A percentile compares a stretch with the other conserved stretches of the same genome.
Conservation (phyloP, 75 land plant species). For the Pinus tabuliformis region DNA sequence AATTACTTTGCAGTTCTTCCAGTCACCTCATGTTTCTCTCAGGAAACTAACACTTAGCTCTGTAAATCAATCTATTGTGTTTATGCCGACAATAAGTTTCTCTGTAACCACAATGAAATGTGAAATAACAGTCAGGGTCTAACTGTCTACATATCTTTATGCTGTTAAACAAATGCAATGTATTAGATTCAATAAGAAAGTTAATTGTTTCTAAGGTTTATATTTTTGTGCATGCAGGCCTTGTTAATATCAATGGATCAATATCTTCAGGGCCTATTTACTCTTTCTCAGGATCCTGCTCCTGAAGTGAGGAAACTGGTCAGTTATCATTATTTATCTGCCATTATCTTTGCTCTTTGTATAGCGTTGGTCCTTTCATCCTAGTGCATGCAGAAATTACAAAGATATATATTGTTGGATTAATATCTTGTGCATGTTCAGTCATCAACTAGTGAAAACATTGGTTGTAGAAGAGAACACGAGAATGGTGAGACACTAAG, state of each 20-base stretch:
- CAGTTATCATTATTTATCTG: no score
- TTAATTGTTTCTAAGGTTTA: background rate
- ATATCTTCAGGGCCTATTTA: no score
- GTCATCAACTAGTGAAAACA: no score
- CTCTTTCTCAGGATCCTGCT: no score
- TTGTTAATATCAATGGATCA: conserved; percentile 82
- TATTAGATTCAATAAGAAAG: background rate
- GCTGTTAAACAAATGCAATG: background rate
- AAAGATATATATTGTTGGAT: no score
- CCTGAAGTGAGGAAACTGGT: no score
- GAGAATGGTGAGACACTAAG: no score
- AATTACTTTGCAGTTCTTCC: conserved; percentile 64
- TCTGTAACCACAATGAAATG: background rate
- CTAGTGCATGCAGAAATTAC: no score
- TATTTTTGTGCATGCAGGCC: conserved; percentile 47
- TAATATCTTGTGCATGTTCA: no score
- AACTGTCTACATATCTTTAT: background rate
- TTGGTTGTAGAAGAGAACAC: no score
- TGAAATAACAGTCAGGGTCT: background rate
- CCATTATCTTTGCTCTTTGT: no score
- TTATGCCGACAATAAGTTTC: conserved; percentile 79
- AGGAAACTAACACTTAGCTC: conserved; percentile 76
- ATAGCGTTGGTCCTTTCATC: no score
- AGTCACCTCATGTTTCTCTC: conserved; percentile 78
- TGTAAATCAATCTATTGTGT: conserved; percentile 81